Evolutionary conservation across 345 rosid species (phyloP).

Genomic region (Eucalyptus cloeziana): DNA sequence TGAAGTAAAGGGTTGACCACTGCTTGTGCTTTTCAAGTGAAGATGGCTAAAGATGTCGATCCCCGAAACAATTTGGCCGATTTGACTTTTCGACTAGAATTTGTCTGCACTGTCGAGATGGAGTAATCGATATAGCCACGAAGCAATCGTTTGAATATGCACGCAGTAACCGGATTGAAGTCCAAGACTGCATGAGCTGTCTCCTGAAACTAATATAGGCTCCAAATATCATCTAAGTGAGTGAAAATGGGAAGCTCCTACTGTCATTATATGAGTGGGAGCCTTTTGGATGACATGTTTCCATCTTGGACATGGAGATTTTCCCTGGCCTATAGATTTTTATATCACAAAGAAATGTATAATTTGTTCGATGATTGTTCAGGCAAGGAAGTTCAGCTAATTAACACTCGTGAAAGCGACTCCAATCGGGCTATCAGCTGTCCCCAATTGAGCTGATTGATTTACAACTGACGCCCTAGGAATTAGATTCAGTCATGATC

Average conservation of each 20-base stretch:
- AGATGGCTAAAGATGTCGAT: background rate
- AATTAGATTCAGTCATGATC: background rate
- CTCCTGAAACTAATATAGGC: background rate
- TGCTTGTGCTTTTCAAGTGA: background rate
- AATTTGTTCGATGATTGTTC: background rate
- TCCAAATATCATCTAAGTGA: background rate
- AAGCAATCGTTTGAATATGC: background rate
- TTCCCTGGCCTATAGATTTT: background rate
- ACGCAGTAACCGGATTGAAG: background rate
- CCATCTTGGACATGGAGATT: background rate
- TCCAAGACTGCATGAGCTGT: background rate
- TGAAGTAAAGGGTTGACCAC: background rate
- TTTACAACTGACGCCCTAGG: background rate
- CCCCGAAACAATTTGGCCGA: background rate
- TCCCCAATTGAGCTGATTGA: background rate
- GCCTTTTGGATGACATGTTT: background rate
- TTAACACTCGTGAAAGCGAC: background rate
- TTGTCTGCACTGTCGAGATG: background rate
- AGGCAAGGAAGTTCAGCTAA: background rate
- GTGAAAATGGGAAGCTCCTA: background rate
- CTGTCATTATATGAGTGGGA: background rate
- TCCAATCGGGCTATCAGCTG: background rate
- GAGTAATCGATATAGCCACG: background rate
- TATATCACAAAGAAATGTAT: background rate
- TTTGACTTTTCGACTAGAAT: background rate